Evolutionary conservation across 805 yeast species (phyloP).

Genomic region (Starmera amethionina): DNA sequence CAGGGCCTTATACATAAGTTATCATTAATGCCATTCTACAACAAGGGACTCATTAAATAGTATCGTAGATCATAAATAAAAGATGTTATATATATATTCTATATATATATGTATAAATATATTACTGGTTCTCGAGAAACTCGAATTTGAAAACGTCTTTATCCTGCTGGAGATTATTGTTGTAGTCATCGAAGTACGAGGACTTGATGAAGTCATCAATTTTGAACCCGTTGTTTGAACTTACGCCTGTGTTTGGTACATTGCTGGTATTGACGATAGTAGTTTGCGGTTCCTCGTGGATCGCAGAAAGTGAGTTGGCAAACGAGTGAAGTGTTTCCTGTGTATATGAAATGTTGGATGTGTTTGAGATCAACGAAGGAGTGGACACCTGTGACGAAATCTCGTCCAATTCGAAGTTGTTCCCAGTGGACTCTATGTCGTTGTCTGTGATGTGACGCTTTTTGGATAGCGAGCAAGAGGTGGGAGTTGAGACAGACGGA

Average conservation of each 20-base stretch:
- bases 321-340: constrained; percentile 9
- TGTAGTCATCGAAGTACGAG: background rate
- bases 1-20: too few relatives aligned
- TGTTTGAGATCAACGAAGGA: constrained; percentile 13
- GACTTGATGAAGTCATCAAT: background rate
- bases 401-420: constrained; percentile 14
- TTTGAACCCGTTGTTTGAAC: background rate
- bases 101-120: too few relatives aligned
- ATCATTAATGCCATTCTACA: too few relatives aligned
- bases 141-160: too few relatives aligned
- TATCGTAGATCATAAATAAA: too few relatives aligned
- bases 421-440: constrained; percentile 8
- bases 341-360: constrained; percentile 2
- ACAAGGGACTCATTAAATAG: too few relatives aligned
- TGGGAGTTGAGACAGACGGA: background rate
- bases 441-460: background rate
- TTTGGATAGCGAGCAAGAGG: background rate
- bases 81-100: too few relatives aligned
- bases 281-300: background rate
- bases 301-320: background rate
- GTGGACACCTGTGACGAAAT: constrained; percentile 15
- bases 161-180: background rate
- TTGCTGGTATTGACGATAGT: background rate
- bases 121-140: too few relatives aligned
- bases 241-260: background rate